These are phyloP conservation scores for Yamadazyma laniorum DNA, from an alignment of 805 yeast species.

Conservation along the genomic window DNA sequence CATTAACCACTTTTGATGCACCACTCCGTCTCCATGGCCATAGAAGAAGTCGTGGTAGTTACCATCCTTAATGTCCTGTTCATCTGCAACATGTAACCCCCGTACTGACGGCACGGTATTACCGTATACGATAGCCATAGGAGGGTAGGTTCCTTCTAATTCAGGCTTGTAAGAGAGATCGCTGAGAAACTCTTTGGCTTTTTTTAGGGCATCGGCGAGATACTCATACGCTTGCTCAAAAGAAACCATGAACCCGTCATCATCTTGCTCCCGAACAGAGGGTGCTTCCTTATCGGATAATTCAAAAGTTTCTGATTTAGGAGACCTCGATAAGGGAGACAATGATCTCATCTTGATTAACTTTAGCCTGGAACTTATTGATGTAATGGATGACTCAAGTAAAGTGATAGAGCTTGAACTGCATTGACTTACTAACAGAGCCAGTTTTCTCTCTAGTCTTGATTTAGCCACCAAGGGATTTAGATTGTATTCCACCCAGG, in stretches of 20 bases:
- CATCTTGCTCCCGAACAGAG: constrained; percentile 6
- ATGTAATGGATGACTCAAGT: constrained; percentile 24
- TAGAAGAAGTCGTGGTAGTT: constrained; percentile 73
- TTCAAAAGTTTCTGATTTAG: constrained; percentile 9
- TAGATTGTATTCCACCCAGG: constrained; percentile 74
- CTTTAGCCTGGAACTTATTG: constrained; percentile 26
- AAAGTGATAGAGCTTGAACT: background rate
- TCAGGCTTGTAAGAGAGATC: constrained; percentile 54
- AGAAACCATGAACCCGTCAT: constrained; percentile 25
- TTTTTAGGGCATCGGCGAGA: constrained; percentile 55
- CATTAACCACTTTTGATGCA: constrained; percentile 76
- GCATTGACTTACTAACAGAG: background rate
- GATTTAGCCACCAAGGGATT: constrained; percentile 65
- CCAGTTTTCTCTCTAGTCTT: constrained; percentile 12
- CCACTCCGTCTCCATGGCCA: constrained; percentile 94
- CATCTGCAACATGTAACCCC: constrained; percentile 65
- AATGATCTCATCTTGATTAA: constrained; percentile 24
- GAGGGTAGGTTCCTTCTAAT: constrained; percentile 62
- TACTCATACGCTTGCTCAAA: constrained; percentile 65
- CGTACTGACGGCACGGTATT: constrained; percentile 81
- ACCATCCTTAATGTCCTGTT: constrained; percentile 65
- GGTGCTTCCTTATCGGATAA: background rate
- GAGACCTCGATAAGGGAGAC: constrained; percentile 13
- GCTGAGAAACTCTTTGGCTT: constrained; percentile 56
- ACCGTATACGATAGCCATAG: constrained; percentile 79